Conservation (phyloP, 352 stramenopile genomes). For the Pythium aristosporum region DNA sequence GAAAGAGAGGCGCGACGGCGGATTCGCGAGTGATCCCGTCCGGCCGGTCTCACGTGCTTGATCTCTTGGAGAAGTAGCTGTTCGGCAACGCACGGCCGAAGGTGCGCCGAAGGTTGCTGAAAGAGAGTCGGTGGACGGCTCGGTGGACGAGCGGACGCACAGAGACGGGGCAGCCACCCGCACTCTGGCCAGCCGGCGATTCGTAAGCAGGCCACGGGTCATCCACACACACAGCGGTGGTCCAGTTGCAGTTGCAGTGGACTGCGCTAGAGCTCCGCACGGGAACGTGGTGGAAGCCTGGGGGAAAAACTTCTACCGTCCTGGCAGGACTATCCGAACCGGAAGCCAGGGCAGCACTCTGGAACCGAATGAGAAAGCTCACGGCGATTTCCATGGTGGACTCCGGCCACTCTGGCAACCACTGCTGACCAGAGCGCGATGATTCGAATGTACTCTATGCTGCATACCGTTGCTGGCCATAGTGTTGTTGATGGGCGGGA, state of each 20-base stretch:
- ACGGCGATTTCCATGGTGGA: too few relatives aligned
- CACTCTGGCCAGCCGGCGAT: conserved; percentile 4
- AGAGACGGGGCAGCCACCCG: conserved; percentile 5
- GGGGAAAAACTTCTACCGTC: too few relatives aligned
- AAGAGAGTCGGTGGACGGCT: conserved; percentile 31
- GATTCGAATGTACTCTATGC: not conserved
- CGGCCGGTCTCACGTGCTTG: conserved; percentile 1
- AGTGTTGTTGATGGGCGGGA: not conserved
- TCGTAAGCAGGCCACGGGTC: conserved; percentile 8
- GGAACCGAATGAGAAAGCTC: too few relatives aligned
- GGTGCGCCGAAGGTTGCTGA: conserved; percentile 24
- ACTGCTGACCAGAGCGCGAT: not conserved
- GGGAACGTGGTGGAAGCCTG: too few relatives aligned
- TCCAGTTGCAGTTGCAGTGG: too few relatives aligned
- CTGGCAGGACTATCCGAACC: too few relatives aligned
- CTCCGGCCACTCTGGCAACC: too few relatives aligned
- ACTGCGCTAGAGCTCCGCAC: too few relatives aligned
- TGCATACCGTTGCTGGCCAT: not conserved
- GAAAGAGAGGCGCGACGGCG: not conserved
- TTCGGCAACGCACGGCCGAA: not conserved
- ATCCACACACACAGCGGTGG: too few relatives aligned
- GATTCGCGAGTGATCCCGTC: conserved; percentile 18
- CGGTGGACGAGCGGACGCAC: conserved; percentile 15
- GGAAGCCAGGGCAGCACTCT: too few relatives aligned
- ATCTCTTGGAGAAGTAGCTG: not conserved